Percentiles rank a stretch among this genome's conserved stretches.
Conservation (phyloP, 2,329 filamentous ascomycete genomes). For the Pseudocercospora fijiensis region DNA sequence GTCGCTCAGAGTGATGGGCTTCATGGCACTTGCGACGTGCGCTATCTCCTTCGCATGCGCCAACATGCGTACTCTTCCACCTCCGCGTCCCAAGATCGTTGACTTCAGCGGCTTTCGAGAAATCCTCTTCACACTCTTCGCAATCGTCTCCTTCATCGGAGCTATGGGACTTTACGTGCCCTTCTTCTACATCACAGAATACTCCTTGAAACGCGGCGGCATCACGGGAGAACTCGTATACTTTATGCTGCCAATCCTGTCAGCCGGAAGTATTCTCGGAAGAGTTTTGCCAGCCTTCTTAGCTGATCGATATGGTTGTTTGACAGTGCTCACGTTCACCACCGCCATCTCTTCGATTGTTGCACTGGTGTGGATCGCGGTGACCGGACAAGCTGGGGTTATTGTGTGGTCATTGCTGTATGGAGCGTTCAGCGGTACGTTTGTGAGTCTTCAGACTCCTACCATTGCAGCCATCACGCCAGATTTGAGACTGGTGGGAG, state of each 20-base stretch:
- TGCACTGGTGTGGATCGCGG: constrained; percentile 39
- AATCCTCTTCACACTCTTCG: constrained; percentile 30
- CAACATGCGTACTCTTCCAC: constrained; percentile 37
- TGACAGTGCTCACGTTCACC: constrained; percentile 45
- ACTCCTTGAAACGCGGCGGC: constrained; percentile 43
- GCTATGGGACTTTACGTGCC: constrained; percentile 44
- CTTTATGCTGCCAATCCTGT: constrained; percentile 62
- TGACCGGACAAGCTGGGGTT: constrained; percentile 34
- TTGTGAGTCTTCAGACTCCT: constrained; percentile 45
- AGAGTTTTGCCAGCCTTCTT: constrained; percentile 47
- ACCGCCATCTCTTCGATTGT: constrained; percentile 31
- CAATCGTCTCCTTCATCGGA: constrained; percentile 43
- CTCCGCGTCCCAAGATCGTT: constrained; percentile 38
- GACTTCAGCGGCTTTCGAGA: constrained; percentile 43
- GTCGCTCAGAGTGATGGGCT: constrained; percentile 53
- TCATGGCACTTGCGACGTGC: constrained; percentile 38
- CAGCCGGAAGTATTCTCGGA: constrained; percentile 54
- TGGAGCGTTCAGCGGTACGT: constrained; percentile 47
- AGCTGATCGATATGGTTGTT: constrained; percentile 46
- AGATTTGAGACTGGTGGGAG: constrained; percentile 27
- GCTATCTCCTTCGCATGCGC: constrained; percentile 3
- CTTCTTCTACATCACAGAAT: constrained; percentile 59
- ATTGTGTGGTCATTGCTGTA: constrained; percentile 45
- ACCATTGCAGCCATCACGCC: constrained; percentile 28
- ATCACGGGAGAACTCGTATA: neutral